These are phyloP conservation scores for Rhynchosporium agropyri DNA, from an alignment of 2,329 filamentous ascomycete genomes.

Conservation along the genomic window DNA sequence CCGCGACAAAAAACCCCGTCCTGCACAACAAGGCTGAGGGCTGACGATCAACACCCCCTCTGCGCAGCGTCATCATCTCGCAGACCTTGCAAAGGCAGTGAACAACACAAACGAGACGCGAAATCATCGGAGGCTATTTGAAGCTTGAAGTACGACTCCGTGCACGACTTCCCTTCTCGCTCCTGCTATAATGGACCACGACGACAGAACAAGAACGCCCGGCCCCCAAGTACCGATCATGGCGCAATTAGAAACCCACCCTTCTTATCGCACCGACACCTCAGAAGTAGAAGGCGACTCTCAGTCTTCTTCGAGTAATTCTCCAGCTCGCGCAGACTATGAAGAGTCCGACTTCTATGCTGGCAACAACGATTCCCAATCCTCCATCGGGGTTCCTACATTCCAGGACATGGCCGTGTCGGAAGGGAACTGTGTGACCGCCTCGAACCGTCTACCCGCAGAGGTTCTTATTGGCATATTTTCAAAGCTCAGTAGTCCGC, in stretches of 20 bases:
- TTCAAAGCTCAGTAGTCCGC: constrained; percentile 73
- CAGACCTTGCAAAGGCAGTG: neutral
- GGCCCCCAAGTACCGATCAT: constrained; percentile 31
- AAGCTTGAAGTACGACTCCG: neutral
- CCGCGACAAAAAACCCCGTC: neutral
- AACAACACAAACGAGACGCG: neutral
- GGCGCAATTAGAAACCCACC: constrained; percentile 32
- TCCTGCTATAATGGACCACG: neutral
- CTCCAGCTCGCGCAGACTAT: constrained; percentile 75
- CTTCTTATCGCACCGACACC: constrained; percentile 34
- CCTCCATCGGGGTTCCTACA: constrained; percentile 81
- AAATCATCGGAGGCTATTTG: neutral
- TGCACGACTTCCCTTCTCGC: constrained; percentile 9
- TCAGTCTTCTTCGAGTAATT: constrained; percentile 63
- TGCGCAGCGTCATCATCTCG: constrained; percentile 1
- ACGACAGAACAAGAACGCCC: constrained; percentile 34
- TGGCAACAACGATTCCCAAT: constrained; percentile 87
- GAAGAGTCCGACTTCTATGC: constrained; percentile 94
- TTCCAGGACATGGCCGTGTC: constrained; percentile 73
- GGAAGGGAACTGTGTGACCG: constrained; percentile 71
- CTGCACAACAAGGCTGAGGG: constrained; percentile 29
- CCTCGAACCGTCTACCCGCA: constrained; percentile 83
- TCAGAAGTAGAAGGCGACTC: constrained; percentile 41
- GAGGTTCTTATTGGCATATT: constrained; percentile 96
- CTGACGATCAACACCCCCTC: constrained; percentile 15